Conservation (phyloP, 805 yeast species). For the Myxozyma udenii region DNA sequence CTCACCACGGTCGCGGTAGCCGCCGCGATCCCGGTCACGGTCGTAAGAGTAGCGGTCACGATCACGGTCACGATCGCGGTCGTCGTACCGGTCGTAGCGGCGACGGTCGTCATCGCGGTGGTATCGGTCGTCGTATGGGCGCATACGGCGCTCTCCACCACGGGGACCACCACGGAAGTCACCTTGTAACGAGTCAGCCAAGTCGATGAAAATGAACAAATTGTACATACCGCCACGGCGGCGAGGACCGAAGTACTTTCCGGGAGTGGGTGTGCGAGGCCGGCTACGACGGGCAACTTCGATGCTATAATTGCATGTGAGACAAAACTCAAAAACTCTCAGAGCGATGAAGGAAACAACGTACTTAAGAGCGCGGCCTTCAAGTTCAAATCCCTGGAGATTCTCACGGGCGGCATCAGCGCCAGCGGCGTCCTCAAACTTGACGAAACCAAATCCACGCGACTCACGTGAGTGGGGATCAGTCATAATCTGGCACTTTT, state of each 20-base stretch:
- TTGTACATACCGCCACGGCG: no score
- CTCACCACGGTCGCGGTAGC: conserved; percentile 9
- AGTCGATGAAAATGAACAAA: conserved; percentile 2
- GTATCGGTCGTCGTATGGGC: conserved; percentile 18
- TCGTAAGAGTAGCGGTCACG: conserved; percentile 11
- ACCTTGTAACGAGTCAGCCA: neutral
- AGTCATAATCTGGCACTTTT: conserved; percentile 44
- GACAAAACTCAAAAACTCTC: neutral
- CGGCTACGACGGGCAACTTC: conserved; percentile 46
- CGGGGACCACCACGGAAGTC: neutral
- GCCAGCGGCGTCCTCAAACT: conserved; percentile 42
- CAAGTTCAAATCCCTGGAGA: conserved; percentile 45
- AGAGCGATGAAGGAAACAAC: neutral
- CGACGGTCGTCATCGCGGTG: conserved; percentile 23
- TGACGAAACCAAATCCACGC: conserved; percentile 54
- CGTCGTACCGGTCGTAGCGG: conserved; percentile 21
- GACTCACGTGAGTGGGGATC: conserved; percentile 47
- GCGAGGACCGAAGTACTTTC: conserved; percentile 38
- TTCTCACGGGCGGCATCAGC: conserved; percentile 48
- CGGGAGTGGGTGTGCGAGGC: conserved; percentile 42
- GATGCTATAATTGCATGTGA: conserved; percentile 33
- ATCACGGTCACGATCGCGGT: conserved; percentile 23
- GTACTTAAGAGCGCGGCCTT: conserved; percentile 41
- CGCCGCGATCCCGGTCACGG: conserved; percentile 15
- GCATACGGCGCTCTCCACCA: neutral